Evolutionary conservation across 805 yeast species (phyloP), one percentile per base, ranked within the genome.

Genomic region (Komagataella populi): DNA sequence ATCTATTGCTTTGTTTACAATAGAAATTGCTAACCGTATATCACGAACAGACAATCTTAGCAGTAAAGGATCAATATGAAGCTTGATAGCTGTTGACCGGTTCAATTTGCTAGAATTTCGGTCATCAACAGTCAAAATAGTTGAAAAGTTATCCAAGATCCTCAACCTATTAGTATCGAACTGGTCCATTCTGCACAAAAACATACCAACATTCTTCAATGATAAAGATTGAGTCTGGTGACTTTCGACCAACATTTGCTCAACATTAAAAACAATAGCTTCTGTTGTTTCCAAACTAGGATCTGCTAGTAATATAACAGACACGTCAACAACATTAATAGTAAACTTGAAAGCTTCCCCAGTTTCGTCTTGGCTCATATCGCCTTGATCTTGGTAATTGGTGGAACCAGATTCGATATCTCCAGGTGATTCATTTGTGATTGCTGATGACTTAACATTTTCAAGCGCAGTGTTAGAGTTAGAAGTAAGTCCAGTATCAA

Each of bases 211-310:
- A 53, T 84, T 87, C 55, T 82, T 77, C 0, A 87, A 83, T 23
- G 86, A 79, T 5, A 89, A 61, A 0, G 91, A 76, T 0, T 76
- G 65, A 3, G 83, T 78, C 52, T 80, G 78, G 59, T 84, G 89
- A 53, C 84, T 79, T 0, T 91, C 76, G 3, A 87, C 61, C 47
- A 83, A 67, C 2, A 89, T 65, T 60, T 90, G 96, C 53, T 84
- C 95, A 12, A 89, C 80, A 59, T 87, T 86, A 69, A 93, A 84
- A 1, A 91, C 96, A 54, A 91, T 76, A 0, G 98, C 98, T 59
- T 90, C 96, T 0, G 96, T 79, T 54, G 81, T 74, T 2, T 66
- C 62, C 6, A 73, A 70, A 0, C 83, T 73, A 0, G 96, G 87
- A 62, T 91, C 86, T 0, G 96, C 96, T 46, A 93, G 66, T 30